A percentile compares a stretch with the other conserved stretches of the same genome.
Evolutionary conservation across 805 yeast species (phyloP).

Genomic region (Myxozyma neotropica): DNA sequence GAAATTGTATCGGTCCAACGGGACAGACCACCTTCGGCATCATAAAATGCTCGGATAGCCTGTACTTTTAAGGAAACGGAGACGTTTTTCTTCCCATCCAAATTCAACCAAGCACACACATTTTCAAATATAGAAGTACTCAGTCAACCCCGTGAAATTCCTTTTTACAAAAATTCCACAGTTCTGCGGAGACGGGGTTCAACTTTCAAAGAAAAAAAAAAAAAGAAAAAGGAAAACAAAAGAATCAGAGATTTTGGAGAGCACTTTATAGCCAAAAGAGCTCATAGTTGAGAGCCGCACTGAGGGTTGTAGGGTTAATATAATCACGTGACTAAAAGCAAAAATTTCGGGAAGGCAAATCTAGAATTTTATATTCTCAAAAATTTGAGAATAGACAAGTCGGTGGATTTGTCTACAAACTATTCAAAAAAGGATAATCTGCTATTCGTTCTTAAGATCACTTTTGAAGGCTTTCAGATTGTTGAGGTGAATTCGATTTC

Average conservation of each 20-base stretch:
- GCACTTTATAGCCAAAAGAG: neutral
- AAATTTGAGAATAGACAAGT: too few relatives aligned
- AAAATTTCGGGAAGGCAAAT: constrained; percentile 1
- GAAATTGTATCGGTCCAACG: constrained; percentile 29
- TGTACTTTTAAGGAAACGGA: constrained; percentile 27
- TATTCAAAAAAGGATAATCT: neutral
- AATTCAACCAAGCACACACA: constrained; percentile 17
- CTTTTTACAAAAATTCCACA: neutral
- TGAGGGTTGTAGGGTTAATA: constrained; percentile 5
- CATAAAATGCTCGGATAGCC: constrained; percentile 1
- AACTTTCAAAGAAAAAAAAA: constrained; percentile 29
- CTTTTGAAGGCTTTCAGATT: neutral
- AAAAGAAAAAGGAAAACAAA: neutral
- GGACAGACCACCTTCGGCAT: constrained; percentile 26
- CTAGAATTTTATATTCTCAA: neutral
- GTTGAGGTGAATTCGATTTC: too few relatives aligned
- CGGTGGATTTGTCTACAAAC: too few relatives aligned
- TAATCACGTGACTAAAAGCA: neutral
- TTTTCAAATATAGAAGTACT: neutral
- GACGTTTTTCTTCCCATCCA: constrained; percentile 12
- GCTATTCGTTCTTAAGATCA: neutral
- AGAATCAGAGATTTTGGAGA: too few relatives aligned
- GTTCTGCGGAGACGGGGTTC: constrained; percentile 25
- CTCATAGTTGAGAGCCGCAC: neutral
- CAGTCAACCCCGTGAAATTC: constrained; percentile 9